These are phyloP conservation scores for Urtica urens DNA, from an alignment of 306 rosid species.

Conservation along the genomic window DNA sequence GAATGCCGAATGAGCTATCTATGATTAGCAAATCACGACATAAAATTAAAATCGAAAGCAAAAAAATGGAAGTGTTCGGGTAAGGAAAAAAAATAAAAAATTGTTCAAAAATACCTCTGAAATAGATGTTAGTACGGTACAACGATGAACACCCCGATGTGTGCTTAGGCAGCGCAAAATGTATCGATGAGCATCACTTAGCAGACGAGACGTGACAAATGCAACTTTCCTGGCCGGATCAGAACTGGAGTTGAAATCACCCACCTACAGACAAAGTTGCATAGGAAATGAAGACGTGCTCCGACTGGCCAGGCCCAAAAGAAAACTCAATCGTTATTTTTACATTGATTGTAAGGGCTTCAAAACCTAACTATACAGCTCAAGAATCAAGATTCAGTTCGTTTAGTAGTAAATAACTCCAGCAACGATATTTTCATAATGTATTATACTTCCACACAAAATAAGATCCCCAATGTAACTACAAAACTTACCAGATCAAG, in stretches of 20 bases:
- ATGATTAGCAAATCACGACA: slow-evolving; percentile 22
- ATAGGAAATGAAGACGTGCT: slow-evolving; percentile 2
- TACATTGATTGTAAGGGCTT: too few relatives aligned
- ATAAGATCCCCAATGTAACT: background rate
- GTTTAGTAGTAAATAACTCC: too few relatives aligned
- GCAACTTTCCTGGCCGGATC: slow-evolving; percentile 47
- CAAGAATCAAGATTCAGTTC: background rate
- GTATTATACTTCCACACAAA: too few relatives aligned
- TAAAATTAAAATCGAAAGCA: slow-evolving; percentile 1
- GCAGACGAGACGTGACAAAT: slow-evolving; percentile 57
- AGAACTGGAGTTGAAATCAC: slow-evolving; percentile 51
- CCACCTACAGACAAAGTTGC: slow-evolving; percentile 38
- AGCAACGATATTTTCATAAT: too few relatives aligned
- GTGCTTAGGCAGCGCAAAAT: slow-evolving; percentile 73
- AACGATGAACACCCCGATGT: slow-evolving; percentile 52
- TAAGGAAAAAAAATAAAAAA: background rate
- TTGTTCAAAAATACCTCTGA: slow-evolving; percentile 60
- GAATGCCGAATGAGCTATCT: slow-evolving; percentile 65
- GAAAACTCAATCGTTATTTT: background rate
- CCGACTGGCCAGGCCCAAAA: background rate
- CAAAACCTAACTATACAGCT: background rate
- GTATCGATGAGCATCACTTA: slow-evolving; percentile 88
- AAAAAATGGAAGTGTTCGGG: background rate
- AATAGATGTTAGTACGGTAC: slow-evolving; percentile 66
- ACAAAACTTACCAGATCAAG: slow-evolving; percentile 47